These are phyloP conservation scores for Eremothecium coryli DNA, from an alignment of 1,139 yeast species.

Conservation along the genomic window DNA sequence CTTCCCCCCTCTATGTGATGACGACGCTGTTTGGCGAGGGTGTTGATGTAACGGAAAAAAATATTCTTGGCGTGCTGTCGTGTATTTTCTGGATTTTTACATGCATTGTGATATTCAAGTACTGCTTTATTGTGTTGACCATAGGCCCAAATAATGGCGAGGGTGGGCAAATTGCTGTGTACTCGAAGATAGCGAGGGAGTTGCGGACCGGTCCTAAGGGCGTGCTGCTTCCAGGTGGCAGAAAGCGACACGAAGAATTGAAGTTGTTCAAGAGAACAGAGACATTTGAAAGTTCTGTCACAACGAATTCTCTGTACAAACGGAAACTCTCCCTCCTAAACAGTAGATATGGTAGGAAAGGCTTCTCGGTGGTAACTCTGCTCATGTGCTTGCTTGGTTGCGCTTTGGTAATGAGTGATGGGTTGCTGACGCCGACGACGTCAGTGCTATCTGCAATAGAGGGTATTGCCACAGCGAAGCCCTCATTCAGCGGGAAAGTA, in stretches of 20 bases:
- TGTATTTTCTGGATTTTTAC: slow-evolving; percentile 48
- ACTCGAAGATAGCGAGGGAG: slow-evolving; percentile 45
- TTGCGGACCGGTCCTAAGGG: slow-evolving; percentile 42
- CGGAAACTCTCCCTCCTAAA: neutral
- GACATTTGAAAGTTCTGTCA: no score
- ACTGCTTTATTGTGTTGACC: slow-evolving; percentile 39
- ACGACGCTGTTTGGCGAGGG: no score
- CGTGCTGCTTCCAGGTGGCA: no score
- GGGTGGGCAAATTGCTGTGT: slow-evolving; percentile 56
- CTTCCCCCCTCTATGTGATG: no score
- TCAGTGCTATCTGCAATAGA: no score
- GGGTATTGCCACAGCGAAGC: no score
- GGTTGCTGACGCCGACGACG: no score
- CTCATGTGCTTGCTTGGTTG: no score
- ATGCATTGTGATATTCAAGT: slow-evolving; percentile 44
- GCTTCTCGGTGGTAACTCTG: no score
- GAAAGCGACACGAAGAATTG: slow-evolving; percentile 34
- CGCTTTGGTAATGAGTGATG: no score
- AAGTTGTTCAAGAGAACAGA: slow-evolving; percentile 33
- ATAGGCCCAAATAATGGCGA: slow-evolving; percentile 50
- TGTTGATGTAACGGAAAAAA: slow-evolving; percentile 33
- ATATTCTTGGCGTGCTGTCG: slow-evolving; percentile 44
- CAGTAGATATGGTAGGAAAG: slow-evolving; percentile 13
- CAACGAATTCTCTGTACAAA: neutral
- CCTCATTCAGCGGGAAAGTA: no score